Percentiles rank a stretch among this genome's conserved stretches.
phyloP scores from a whole-genome alignment of 129 eudicot species.

The Helianthus tuberosus region DNA sequence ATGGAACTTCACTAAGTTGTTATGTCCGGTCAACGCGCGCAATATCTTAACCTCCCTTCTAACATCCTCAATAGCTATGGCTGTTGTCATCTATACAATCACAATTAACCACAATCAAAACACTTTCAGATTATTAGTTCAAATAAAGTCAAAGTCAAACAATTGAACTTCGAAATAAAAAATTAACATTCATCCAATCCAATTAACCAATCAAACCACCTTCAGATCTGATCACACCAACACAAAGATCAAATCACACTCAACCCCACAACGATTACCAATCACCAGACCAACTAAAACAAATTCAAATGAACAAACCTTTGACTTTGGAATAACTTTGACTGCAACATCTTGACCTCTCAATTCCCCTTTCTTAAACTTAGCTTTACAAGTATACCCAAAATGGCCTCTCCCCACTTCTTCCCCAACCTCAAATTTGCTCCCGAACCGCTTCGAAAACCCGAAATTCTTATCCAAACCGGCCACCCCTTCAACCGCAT shows the following conservation, averaged over 20 bases:
- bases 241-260: slow-evolving; percentile 8
- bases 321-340: slow-evolving; percentile 86
- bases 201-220: slow-evolving; percentile 15
- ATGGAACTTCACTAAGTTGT: slow-evolving; percentile 71
- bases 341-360: slow-evolving; percentile 92
- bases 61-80: slow-evolving; percentile 95
- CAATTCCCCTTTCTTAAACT: slow-evolving; percentile 71
- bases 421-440: slow-evolving; percentile 74
- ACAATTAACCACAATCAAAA: slow-evolving; percentile 5
- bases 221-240: slow-evolving; percentile 41
- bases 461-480: slow-evolving; percentile 90
- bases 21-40: slow-evolving; percentile 84
- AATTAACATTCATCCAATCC: slow-evolving; percentile 6
- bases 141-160: not conserved
- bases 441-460: slow-evolving; percentile 68
- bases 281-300: not conserved
- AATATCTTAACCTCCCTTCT: slow-evolving; percentile 91
- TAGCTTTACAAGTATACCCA: slow-evolving; percentile 84
- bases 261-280: not conserved
- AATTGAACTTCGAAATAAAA: not conserved
- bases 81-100: slow-evolving; percentile 76
- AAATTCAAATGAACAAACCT: slow-evolving; percentile 46
- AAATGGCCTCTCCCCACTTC: slow-evolving; percentile 97
- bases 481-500: slow-evolving; percentile 37
- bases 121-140: not conserved